These are phyloP conservation scores for Termitomyces heimii DNA, from an alignment of 768 basidiomycete species.

Conservation along the genomic window DNA sequence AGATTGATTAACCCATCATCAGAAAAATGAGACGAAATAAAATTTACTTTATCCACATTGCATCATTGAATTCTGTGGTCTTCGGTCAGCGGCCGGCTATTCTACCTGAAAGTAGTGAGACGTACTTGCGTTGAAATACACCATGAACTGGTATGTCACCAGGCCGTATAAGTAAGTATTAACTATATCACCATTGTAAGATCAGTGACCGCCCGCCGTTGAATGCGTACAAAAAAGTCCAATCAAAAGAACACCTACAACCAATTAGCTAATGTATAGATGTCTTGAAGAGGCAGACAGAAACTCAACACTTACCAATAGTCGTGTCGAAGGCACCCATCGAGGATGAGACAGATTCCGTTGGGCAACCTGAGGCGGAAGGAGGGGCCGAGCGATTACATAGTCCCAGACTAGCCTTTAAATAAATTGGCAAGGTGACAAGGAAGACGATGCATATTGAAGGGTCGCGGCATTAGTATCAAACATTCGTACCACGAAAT, in stretches of 20 bases:
- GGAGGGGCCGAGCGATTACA: not conserved
- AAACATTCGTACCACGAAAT: not conserved
- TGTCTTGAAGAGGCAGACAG: not conserved
- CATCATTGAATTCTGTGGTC: slow-evolving; percentile 27
- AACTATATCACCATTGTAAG: slow-evolving; percentile 8
- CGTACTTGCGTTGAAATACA: slow-evolving; percentile 24
- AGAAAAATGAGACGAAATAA: not conserved
- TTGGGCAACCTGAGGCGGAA: not conserved
- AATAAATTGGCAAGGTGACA: not conserved
- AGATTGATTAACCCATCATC: not conserved
- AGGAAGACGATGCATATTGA: slow-evolving; percentile 2
- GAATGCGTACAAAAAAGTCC: slow-evolving; percentile 19
- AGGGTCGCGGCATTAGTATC: slow-evolving; percentile 1
- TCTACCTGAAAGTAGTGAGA: not conserved
- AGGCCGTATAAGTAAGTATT: slow-evolving; percentile 27
- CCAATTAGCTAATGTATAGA: not conserved
- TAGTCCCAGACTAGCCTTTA: not conserved
- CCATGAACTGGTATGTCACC: slow-evolving; percentile 32
- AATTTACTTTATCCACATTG: slow-evolving; percentile 21
- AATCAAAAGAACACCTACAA: slow-evolving; percentile 19
- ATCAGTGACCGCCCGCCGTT: not conserved
- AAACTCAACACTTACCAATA: slow-evolving; percentile 16
- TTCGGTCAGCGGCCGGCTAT: not conserved
- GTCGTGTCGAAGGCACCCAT: slow-evolving; percentile 22
- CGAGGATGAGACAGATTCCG: not conserved